phyloP scores from a whole-genome alignment of 441 rosid species.

The Rhodomyrtus psidioides region DNA sequence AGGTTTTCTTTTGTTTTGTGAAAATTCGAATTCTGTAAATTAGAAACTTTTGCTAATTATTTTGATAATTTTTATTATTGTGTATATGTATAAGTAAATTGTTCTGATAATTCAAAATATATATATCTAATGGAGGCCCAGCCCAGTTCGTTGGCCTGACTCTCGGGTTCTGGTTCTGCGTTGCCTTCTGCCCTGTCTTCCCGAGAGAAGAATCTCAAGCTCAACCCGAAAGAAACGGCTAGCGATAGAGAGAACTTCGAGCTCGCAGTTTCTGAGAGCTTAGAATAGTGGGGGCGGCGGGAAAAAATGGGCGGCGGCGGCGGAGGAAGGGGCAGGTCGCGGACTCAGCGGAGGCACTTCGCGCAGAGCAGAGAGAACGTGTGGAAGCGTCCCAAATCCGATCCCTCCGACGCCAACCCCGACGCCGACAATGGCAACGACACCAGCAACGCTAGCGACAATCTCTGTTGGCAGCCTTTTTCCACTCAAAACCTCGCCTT shows the following conservation, averaged over 20 bases:
- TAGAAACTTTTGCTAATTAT: no score
- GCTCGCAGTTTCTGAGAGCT: neutral
- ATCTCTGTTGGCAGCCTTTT: slow-evolving; percentile 64
- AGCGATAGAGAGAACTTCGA: neutral
- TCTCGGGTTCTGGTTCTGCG: neutral
- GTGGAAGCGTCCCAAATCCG: slow-evolving; percentile 65
- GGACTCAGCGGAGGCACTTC: slow-evolving; percentile 55
- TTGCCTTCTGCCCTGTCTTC: neutral
- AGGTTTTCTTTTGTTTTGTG: no score
- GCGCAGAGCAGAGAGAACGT: slow-evolving; percentile 64
- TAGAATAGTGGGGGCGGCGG: slow-evolving; percentile 22
- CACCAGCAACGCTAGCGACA: neutral
- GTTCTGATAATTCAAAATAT: no score
- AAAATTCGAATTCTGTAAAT: no score
- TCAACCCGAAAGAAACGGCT: neutral
- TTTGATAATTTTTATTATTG: no score
- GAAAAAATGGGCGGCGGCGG: slow-evolving; percentile 34
- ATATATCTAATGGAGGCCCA: neutral
- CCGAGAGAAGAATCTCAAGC: neutral
- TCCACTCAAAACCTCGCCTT: slow-evolving; percentile 66
- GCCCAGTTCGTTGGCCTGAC: neutral
- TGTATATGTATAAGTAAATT: no score
- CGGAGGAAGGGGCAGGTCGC: slow-evolving; percentile 38
- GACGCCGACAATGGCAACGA: slow-evolving; percentile 2
- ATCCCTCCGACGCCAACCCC: slow-evolving; percentile 29